Conservation (phyloP, 2,329 filamentous ascomycete species). For the Fusarium sp. region DNA sequence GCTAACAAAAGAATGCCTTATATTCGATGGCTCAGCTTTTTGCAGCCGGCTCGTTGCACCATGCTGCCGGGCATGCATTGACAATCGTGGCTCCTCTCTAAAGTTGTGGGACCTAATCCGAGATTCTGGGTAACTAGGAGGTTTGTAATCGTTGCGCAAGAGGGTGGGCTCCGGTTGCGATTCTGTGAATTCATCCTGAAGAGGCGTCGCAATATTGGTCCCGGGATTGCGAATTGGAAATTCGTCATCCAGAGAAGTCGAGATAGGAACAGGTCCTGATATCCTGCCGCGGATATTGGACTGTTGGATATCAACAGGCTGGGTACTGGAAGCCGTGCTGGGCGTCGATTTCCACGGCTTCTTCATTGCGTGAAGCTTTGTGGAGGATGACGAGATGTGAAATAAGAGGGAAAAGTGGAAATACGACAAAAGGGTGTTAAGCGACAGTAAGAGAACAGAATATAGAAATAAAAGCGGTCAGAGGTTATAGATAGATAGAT, state of each 20-base stretch:
- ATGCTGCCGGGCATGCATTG: constrained; percentile 21
- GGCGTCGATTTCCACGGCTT: constrained; percentile 61
- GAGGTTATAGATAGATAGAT: constrained; percentile 19
- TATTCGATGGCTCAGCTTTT: constrained; percentile 52
- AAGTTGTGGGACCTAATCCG: constrained; percentile 24
- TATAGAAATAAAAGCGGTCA: constrained; percentile 29
- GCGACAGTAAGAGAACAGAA: constrained; percentile 32
- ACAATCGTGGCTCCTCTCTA: constrained; percentile 30
- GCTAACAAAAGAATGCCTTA: constrained; percentile 64
- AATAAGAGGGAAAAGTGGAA: constrained; percentile 10
- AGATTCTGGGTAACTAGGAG: constrained; percentile 36
- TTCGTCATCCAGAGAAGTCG: constrained; percentile 63
- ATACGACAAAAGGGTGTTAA: constrained; percentile 18
- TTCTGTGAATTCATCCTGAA: constrained; percentile 45
- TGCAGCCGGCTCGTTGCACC: constrained; percentile 33
- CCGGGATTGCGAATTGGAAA: constrained; percentile 64
- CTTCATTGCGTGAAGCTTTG: constrained; percentile 52
- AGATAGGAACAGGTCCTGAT: constrained; percentile 71
- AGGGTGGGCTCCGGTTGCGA: constrained; percentile 27
- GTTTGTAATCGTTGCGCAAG: constrained; percentile 25
- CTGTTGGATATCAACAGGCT: constrained; percentile 52
- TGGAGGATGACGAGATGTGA: constrained; percentile 4
- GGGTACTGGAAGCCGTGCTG: constrained; percentile 48
- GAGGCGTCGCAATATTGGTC: constrained; percentile 52
- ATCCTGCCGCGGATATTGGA: constrained; percentile 69